Evolutionary conservation across 1,284 basidiomycete genomes (phyloP).

Genomic region (Moesziomyces parantarcticus): DNA sequence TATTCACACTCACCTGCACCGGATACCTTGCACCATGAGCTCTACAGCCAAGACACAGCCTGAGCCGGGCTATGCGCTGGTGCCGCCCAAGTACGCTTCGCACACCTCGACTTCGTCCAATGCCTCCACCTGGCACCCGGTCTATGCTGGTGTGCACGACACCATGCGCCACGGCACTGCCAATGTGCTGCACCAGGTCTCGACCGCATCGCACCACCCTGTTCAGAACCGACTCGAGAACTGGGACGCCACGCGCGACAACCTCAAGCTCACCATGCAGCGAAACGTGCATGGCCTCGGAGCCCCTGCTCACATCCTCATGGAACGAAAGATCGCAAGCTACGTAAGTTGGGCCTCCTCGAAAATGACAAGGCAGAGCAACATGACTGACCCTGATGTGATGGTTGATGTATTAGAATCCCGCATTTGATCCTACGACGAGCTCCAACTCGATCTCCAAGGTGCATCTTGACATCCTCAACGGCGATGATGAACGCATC

Average conservation of each 20-base stretch:
- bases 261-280: conserved; percentile 84
- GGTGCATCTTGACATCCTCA: conserved; percentile 65
- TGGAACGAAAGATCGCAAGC: conserved; percentile 90
- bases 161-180: conserved; percentile 61
- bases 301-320: conserved; percentile 85
- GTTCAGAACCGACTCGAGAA: conserved; percentile 63
- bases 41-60: conserved; percentile 22
- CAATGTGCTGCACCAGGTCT: conserved; percentile 52
- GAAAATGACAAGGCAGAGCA: no score
- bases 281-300: conserved; percentile 87
- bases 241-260: conserved; percentile 92
- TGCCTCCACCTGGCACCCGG: conserved; percentile 55
- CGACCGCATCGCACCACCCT: conserved; percentile 54
- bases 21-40: conserved; percentile 13
- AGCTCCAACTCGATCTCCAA: conserved; percentile 48
- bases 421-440: conserved; percentile 29
- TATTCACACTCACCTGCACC: neutral
- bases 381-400: neutral
- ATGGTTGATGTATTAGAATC: conserved; percentile 10
- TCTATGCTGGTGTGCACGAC: conserved; percentile 63
- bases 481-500: conserved; percentile 63
- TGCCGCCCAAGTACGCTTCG: conserved; percentile 39
- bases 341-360: conserved; percentile 72
- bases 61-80: conserved; percentile 47
- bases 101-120: conserved; percentile 34